Evolutionary conservation across 345 rosid genomes (phyloP).

Genomic region (Punica granatum): DNA sequence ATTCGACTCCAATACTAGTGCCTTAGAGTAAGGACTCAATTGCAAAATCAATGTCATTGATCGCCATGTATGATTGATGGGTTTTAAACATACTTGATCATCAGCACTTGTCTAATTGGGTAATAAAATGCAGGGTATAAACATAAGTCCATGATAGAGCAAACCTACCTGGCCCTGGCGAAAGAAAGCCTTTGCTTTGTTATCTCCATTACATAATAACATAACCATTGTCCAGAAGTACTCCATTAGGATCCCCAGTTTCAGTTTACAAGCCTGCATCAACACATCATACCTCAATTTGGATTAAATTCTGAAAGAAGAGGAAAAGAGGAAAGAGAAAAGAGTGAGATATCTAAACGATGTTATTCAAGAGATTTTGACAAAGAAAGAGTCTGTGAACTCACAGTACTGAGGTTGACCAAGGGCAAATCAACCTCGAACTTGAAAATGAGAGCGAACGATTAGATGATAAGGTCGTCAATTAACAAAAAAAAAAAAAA

Average conservation of each 20-base stretch:
- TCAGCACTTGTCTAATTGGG: neutral
- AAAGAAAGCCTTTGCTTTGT: slow-evolving; percentile 86
- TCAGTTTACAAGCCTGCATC: slow-evolving; percentile 77
- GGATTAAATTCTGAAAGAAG: neutral
- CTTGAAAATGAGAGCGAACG: too few species aligned
- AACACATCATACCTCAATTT: neutral
- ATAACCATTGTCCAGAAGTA: slow-evolving; percentile 69
- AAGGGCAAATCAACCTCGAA: too few species aligned
- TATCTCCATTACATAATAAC: slow-evolving; percentile 86
- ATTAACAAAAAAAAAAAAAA: too few species aligned
- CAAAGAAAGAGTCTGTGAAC: too few species aligned
- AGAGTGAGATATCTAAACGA: neutral
- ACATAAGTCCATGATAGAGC: too few species aligned
- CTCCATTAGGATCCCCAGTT: slow-evolving; percentile 86
- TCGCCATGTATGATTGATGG: slow-evolving; percentile 75
- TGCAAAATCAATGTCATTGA: slow-evolving; percentile 80
- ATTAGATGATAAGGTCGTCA: too few species aligned
- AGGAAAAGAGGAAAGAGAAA: neutral
- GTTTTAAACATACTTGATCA: too few species aligned
- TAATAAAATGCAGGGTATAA: neutral
- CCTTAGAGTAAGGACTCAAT: slow-evolving; percentile 87
- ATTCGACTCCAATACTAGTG: slow-evolving; percentile 68
- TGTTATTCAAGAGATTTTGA: neutral
- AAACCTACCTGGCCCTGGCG: slow-evolving; percentile 89
- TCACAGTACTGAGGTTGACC: too few species aligned